Evolutionary conservation across 2,329 filamentous ascomycete species (phyloP), one percentile per base, ranked within the genome.

Genomic region (Ophiostoma perfectum): DNA sequence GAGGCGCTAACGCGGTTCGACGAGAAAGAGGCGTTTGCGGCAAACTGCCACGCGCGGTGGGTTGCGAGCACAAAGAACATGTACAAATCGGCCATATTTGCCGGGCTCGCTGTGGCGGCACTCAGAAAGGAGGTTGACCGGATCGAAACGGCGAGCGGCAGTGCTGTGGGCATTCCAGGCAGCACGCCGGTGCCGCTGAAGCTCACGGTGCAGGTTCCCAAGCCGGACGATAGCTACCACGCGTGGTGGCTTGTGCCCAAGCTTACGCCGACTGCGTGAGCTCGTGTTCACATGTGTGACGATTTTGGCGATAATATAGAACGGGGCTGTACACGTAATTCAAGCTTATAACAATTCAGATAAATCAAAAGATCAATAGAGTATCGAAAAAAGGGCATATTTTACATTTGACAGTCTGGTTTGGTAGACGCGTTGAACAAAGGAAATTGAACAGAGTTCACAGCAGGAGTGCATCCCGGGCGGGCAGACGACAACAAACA

Each of bases 21-120:
- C 5, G 79, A 81, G 12, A 75, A 79, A 67, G 83, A 85, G 47
- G 81, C 84, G 1, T 88, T 87, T 71, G 49, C 72, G 8, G 49
- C 41, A 11, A 18, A 64, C 52, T 84, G 82, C 62, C 83, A 90
- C 72, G 84, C 83, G 11, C 83, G 86, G 68, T 93, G 90, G 89
- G 75, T 83, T 18, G 79, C 79, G 36, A 81, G 85, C 36, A 80
- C 84, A 11, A 89, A 86, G 75, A 82, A 85, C 70, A 84, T 83
- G 9, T 81, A 90, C 73, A 87, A 87, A 74, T 86, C 89, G n/a
- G 89, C 87, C 72, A 92, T 93, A 70, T 87, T 86, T 8, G 82
- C 88, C 0, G 86, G 86, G 5, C 84, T 93, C 71, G 86, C 88
- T 0, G 83, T 91, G 60, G 82, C 83, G 38, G 81, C 81, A 1